Evolutionary conservation across 192 early-diverging fungal genomes (phyloP), one percentile per base, ranked within the genome.

Genomic region (Pilaira anomala): DNA sequence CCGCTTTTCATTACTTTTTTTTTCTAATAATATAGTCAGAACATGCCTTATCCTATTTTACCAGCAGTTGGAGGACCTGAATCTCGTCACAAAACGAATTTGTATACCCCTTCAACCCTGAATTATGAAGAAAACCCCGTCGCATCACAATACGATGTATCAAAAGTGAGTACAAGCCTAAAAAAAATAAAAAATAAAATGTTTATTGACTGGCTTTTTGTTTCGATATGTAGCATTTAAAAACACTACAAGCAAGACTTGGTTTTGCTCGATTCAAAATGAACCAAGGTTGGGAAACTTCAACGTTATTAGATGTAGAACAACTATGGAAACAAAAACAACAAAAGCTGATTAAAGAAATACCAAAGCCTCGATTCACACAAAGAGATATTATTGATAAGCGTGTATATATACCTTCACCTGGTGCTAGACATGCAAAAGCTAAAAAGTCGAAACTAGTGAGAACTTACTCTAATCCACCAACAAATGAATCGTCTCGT

Each of bases 191-290:
- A 26, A 11, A 50, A 11, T 4, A n/a, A 22, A 11, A 22, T 11
- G 22, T 14, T 42, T 19, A 46, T 36, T 36, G 33, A 42, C 11
- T 41, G 19, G 7, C 1, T n/a, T 25, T 12, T 6, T 39, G 6
- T 24, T 42, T 14, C 21, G 24, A 3, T 42, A 14, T 44, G 8
- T 28, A 63, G 62, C 33, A 63, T 26, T 18, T 63, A 40, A 48
- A 63, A 5, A 41, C 48, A 25, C 22, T 63, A 9, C 46, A 39
- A 49, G 48, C 49, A 40, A 21, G 62, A 25, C 45, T 73, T 36
- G 49, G 44, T 28, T 73, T 67, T 57, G 71, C 71, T 24, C 60
- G 65, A 18, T 73, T 73, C 65, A 73, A 73, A 41, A 26, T 73
- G 49, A 60, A 60, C 24, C 21, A 73, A 49, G 71, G 71, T 25